These are phyloP conservation scores for Amniculicola lignicola DNA, from an alignment of 495 filamentous ascomycete genomes.

Conservation along the genomic window DNA sequence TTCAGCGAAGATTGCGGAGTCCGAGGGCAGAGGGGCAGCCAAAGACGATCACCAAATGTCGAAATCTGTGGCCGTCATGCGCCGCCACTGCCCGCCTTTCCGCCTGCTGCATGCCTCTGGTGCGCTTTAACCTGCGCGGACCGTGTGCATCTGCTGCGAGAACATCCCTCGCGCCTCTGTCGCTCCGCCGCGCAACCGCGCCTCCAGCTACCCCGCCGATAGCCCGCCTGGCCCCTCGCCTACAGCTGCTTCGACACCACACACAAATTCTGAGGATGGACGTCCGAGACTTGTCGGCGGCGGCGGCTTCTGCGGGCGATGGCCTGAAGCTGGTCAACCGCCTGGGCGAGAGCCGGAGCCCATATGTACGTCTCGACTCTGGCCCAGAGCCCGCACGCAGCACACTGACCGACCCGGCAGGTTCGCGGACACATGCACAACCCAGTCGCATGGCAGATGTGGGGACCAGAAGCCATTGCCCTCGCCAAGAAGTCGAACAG, in stretches of 20 bases:
- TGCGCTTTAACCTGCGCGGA: slow-evolving; percentile 23
- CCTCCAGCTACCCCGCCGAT: neutral
- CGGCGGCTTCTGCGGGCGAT: slow-evolving; percentile 4
- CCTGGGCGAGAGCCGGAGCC: slow-evolving; percentile 69
- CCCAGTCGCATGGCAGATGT: slow-evolving; percentile 89
- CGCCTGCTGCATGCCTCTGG: slow-evolving; percentile 13
- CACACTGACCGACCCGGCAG: slow-evolving; percentile 37
- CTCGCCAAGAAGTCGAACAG: slow-evolving; percentile 77
- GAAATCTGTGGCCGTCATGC: neutral
- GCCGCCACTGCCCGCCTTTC: neutral
- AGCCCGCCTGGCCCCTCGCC: neutral
- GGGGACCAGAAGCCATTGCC: slow-evolving; percentile 71
- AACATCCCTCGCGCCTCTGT: neutral
- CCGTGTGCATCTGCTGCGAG: slow-evolving; percentile 18
- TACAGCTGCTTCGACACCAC: slow-evolving; percentile 8
- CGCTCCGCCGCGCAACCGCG: neutral
- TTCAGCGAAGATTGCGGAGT: no score
- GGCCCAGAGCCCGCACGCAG: neutral
- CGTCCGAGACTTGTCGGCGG: slow-evolving; percentile 13
- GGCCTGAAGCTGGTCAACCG: slow-evolving; percentile 59
- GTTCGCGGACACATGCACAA: slow-evolving; percentile 79
- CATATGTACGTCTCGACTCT: slow-evolving; percentile 75
- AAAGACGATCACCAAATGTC: no score
- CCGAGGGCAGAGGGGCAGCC: no score
- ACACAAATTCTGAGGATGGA: slow-evolving; percentile 30